A percentile compares a stretch with the other conserved stretches of the same genome.
Conservation (phyloP, 225 moss, liverwort and hornwort species). For the Pleurozium schreberi region DNA sequence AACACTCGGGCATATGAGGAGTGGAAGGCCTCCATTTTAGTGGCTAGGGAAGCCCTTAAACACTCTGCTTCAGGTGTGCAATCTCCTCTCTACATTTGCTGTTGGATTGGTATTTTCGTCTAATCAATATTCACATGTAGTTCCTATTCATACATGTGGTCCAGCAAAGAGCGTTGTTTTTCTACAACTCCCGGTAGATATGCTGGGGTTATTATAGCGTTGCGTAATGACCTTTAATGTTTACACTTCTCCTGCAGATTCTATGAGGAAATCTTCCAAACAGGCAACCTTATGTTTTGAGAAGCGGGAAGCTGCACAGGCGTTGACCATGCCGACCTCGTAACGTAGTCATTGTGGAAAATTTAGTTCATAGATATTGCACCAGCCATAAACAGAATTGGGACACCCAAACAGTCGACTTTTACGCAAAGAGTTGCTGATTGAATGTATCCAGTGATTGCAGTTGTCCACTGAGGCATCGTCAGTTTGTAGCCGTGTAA, state of each 20-base stretch:
- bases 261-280: constrained; percentile 18
- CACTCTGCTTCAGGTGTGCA: constrained; percentile 20
- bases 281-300: constrained; percentile 31
- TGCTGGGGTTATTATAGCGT: no score
- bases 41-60: constrained; percentile 35
- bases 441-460: not conserved
- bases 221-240: not conserved
- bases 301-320: constrained; percentile 4
- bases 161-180: not conserved
- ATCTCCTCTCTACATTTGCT: not conserved
- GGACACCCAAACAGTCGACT: not conserved
- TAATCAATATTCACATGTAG: not conserved
- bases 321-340: not conserved
- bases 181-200: not conserved
- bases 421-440: not conserved
- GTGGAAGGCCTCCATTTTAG: constrained; percentile 73
- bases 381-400: not conserved
- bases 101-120: not conserved
- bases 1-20: constrained; percentile 47
- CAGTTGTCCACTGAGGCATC: not conserved
- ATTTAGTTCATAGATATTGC: not conserved
- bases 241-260: not conserved
- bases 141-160: not conserved
- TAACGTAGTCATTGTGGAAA: not conserved
- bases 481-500: not conserved